These are phyloP conservation scores for Xerocomus spinulosus DNA, from an alignment of 768 basidiomycete genomes.

Conservation along the genomic window DNA sequence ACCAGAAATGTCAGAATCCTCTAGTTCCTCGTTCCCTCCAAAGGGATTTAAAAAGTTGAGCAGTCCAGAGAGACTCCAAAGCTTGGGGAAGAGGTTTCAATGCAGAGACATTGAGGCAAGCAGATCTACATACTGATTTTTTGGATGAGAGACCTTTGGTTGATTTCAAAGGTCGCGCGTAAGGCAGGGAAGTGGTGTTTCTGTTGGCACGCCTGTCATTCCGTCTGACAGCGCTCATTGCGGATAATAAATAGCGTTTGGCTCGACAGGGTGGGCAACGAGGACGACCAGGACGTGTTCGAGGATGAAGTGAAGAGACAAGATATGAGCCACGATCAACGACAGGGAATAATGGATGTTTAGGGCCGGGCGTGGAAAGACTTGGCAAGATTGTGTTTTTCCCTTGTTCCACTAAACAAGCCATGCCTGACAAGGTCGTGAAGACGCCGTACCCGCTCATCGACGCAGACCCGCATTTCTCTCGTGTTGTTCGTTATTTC, in stretches of 20 bases:
- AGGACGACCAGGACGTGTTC: neutral
- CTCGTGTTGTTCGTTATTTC: constrained; percentile 85
- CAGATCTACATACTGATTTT: constrained; percentile 43
- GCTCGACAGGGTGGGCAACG: constrained; percentile 6
- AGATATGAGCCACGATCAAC: constrained; percentile 20
- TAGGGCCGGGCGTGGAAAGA: constrained; percentile 28
- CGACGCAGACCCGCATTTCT: constrained; percentile 88
- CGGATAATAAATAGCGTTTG: constrained; percentile 8
- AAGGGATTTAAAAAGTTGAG: constrained; percentile 51
- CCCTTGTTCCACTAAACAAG: constrained; percentile 6
- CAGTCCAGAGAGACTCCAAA: constrained; percentile 51
- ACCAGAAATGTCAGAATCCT: constrained; percentile 17
- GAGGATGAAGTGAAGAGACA: constrained; percentile 15
- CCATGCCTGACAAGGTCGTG: constrained; percentile 44
- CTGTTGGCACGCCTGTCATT: constrained; percentile 38
- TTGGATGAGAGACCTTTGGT: constrained; percentile 27
- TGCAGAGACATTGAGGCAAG: neutral
- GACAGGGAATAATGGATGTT: constrained; percentile 17
- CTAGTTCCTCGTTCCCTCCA: constrained; percentile 21
- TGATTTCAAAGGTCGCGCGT: constrained; percentile 39
- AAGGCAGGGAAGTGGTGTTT: constrained; percentile 48
- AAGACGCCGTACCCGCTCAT: constrained; percentile 82
- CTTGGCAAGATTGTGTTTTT: constrained; percentile 1
- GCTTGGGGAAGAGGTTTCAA: constrained; percentile 23
- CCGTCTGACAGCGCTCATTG: constrained; percentile 57